Evolutionary conservation across 257 asterid species (phyloP), one percentile per base, ranked within the genome.

Genomic region (Capsicum baccatum): DNA sequence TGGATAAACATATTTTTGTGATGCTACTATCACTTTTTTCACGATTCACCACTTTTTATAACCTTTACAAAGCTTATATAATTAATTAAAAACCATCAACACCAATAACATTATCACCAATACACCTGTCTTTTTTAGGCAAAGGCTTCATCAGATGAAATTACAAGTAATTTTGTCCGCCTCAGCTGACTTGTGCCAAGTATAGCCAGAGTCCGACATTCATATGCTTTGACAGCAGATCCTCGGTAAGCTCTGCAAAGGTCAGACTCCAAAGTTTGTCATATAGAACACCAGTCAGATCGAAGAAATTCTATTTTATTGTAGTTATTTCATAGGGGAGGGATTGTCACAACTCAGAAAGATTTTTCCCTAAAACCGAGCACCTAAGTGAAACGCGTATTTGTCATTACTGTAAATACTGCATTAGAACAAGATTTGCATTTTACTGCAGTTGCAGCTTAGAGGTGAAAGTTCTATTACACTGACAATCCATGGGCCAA

Each of bases 401-500:
- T 64, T 64, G 16, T 12, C 71, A 33, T n/a, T 26, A 26, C 47
- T 33, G 47, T 64, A 64, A 63, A 64, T 11, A 21, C 9, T 26
- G 33, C 71, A 26, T 15, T 33, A 64, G n/a, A 35, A 64, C 71
- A 64, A 64, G 26, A 59, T 5, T 33, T 26, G 8, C 44, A 26
- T 64, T 64, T 21, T 64, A 11, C 42, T 26, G 14, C 71, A 39
- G 44, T 39, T 39, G 44, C 44, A 39, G 44, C 44, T 64, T 26
- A 21, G 44, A 64, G 71, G 71, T 21, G 12, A 26, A 71, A 73
- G 59, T 47, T 73, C n/a, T 47, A 58, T 73, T 44, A 16, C 9
- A 10, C 81, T 74, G 63, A 52, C 21, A 76, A 52, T 52, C 63
- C 52, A 76, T 76, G 62, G 26, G 39, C 21, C 81, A 76, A 76